phyloP scores from a whole-genome alignment of 345 rosid genomes.

The Brassica juncea region DNA sequence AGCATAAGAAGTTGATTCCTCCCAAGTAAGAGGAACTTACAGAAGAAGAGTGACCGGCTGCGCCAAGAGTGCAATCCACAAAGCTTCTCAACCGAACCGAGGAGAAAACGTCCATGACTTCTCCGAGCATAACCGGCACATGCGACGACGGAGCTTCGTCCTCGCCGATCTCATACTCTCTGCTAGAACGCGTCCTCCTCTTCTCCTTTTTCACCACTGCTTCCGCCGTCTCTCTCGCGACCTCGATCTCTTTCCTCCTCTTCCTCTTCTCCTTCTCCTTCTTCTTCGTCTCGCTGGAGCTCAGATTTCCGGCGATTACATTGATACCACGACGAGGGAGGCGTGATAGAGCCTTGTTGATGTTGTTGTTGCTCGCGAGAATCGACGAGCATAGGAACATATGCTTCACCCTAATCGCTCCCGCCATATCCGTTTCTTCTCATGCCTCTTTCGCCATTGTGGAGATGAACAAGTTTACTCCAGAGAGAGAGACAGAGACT shows the following conservation, averaged over 20 bases:
- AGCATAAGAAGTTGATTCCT: not conserved
- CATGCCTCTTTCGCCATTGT: conserved; percentile 33
- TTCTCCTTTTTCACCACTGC: conserved; percentile 51
- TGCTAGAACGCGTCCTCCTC: conserved; percentile 80
- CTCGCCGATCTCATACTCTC: conserved; percentile 45
- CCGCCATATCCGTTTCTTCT: conserved; percentile 39
- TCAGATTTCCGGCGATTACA: conserved; percentile 32
- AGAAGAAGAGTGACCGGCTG: conserved; percentile 89
- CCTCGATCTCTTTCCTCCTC: conserved; percentile 30
- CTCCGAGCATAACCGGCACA: conserved; percentile 84
- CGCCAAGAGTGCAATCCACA: conserved; percentile 90
- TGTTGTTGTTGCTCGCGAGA: not conserved
- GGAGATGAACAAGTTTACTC: not conserved
- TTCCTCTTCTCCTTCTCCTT: conserved; percentile 39
- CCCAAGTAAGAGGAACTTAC: conserved; percentile 43
- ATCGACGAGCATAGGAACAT: conserved; percentile 32
- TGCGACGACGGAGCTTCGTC: conserved; percentile 47
- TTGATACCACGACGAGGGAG: conserved; percentile 29
- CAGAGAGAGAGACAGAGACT: not conserved
- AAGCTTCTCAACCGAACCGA: conserved; percentile 56
- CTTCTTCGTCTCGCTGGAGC: conserved; percentile 36
- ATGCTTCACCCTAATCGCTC: conserved; percentile 36
- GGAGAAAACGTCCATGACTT: conserved; percentile 80
- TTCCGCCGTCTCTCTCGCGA: conserved; percentile 25
- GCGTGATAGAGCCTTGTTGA: not conserved